These are phyloP conservation scores for Ceratobasidium sp. DNA, from an alignment of 1,284 basidiomycete genomes.

Conservation along the genomic window DNA sequence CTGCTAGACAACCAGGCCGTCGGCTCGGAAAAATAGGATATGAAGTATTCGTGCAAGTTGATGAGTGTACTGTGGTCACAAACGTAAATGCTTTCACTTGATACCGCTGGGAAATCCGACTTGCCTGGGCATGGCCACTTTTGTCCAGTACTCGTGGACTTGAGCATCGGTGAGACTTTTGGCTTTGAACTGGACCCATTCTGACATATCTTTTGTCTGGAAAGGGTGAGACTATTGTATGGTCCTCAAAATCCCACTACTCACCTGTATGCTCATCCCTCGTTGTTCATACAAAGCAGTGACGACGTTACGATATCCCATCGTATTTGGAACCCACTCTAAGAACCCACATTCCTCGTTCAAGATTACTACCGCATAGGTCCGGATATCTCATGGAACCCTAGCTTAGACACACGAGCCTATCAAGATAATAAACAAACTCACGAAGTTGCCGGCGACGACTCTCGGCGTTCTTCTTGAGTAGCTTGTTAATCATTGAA, in stretches of 20 bases:
- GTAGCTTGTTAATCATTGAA: conserved; percentile 95
- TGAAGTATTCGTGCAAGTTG: conserved; percentile 93
- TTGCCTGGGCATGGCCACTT: conserved; percentile 59
- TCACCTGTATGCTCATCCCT: conserved; percentile 68
- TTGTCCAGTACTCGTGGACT: conserved; percentile 44
- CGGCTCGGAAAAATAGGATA: conserved; percentile 96
- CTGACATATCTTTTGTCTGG: conserved; percentile 31
- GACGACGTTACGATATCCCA: conserved; percentile 83
- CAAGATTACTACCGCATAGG: conserved; percentile 94
- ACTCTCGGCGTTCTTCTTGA: conserved; percentile 93
- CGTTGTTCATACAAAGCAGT: conserved; percentile 73
- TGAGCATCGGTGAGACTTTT: conserved; percentile 22
- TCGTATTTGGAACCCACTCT: conserved; percentile 98
- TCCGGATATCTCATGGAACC: conserved; percentile 80
- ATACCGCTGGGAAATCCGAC: conserved; percentile 48
- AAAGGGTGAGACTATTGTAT: neutral
- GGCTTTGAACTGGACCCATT: conserved; percentile 39
- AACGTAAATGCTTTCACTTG: conserved; percentile 62
- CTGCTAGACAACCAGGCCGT: conserved; percentile 92
- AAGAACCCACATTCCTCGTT: conserved; percentile 98
- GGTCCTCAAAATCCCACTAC: conserved; percentile 47
- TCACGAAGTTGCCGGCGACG: conserved; percentile 85
- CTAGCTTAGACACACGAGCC: neutral
- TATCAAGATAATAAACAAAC: conserved; percentile 49
- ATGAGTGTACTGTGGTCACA: conserved; percentile 47